phyloP scores from a whole-genome alignment of 805 yeast species.

The Danielia reshetovae region DNA sequence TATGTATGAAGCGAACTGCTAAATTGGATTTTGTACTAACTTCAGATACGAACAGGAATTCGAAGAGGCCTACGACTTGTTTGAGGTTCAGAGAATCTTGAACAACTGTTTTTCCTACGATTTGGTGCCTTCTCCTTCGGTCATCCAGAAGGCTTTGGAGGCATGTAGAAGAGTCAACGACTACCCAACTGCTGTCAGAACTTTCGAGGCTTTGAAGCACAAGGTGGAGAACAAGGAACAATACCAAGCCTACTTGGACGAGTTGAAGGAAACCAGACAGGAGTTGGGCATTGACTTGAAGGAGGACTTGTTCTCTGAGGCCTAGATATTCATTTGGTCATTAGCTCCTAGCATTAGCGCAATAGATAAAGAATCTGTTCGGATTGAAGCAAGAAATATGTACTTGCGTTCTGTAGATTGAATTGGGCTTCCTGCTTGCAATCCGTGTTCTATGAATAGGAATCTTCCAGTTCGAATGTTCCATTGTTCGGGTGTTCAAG shows the following conservation, averaged over 20 bases:
- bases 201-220: conserved; percentile 93
- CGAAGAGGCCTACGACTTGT: conserved; percentile 60
- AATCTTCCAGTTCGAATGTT: no score
- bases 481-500: no score
- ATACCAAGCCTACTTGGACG: conserved; percentile 94
- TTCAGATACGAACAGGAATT: conserved; percentile 88
- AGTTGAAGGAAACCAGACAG: conserved; percentile 84
- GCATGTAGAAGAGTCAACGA: conserved; percentile 99
- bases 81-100: conserved; percentile 72
- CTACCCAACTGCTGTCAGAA: conserved; percentile 97
- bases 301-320: conserved; percentile 67
- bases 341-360: conserved; percentile 5
- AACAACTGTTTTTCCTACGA: conserved; percentile 98
- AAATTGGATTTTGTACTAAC: conserved; percentile 23
- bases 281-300: conserved; percentile 91
- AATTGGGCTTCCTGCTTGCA: no score
- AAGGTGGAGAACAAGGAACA: conserved; percentile 94
- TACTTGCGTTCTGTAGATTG: no score
- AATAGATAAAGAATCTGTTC: conserved; percentile 8
- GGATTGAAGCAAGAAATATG: no score
- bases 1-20: conserved; percentile 31
- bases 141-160: conserved; percentile 89
- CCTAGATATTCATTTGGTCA: conserved; percentile 11
- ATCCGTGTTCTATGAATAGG: no score
- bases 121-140: conserved; percentile 96